A percentile compares a stretch with the other conserved stretches of the same genome.
phyloP scores from a whole-genome alignment of 768 basidiomycete genomes.

The Suillus plorans region DNA sequence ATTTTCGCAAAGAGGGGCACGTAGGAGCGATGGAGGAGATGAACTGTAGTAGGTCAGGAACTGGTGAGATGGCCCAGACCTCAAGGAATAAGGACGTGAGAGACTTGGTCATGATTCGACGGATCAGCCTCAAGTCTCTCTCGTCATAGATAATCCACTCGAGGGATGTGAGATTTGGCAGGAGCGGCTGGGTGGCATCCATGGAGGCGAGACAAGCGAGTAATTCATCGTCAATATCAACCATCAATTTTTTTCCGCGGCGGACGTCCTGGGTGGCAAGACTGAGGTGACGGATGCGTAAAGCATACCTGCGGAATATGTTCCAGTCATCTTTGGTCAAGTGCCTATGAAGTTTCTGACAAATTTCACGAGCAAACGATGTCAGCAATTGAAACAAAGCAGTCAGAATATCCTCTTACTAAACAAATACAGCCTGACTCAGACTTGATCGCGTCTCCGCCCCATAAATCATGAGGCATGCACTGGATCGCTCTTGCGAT shows the following conservation, averaged over 20 bases:
- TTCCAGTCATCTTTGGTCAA: slow-evolving; percentile 29
- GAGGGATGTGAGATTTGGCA: slow-evolving; percentile 28
- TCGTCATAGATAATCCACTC: slow-evolving; percentile 16
- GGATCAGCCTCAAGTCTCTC: neutral
- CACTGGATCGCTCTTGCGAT: slow-evolving; percentile 22
- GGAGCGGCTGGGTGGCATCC: slow-evolving; percentile 17
- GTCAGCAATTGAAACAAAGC: neutral
- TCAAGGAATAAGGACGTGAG: neutral
- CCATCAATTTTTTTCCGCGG: neutral
- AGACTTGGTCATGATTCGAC: slow-evolving; percentile 1
- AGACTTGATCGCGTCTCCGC: slow-evolving; percentile 7
- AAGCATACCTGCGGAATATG: slow-evolving; percentile 26
- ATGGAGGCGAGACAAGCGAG: neutral
- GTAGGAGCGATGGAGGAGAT: neutral
- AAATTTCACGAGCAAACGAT: neutral
- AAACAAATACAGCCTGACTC: neutral
- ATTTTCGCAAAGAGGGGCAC: neutral
- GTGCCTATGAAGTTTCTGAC: slow-evolving; percentile 22
- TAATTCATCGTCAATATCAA: slow-evolving; percentile 2
- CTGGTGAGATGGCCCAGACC: neutral
- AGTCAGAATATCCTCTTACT: neutral
- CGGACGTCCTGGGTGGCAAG: neutral
- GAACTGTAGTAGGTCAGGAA: neutral
- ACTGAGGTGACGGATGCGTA: slow-evolving; percentile 10
- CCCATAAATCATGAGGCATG: slow-evolving; percentile 30